These are phyloP conservation scores for Solanum virginianum DNA, from an alignment of 257 asterid genomes.

Conservation along the genomic window DNA sequence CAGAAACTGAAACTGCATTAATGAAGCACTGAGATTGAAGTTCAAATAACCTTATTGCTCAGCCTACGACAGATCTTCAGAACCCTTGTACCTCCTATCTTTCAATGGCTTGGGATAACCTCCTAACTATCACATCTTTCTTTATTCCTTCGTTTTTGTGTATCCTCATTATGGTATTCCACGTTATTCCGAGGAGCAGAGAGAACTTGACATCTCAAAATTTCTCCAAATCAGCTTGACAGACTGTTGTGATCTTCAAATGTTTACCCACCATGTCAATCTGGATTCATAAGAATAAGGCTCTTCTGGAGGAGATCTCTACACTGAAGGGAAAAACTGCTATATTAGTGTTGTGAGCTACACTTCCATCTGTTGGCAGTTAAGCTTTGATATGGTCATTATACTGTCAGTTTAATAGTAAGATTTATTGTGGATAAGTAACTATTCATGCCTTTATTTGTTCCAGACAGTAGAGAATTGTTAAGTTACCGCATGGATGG, in stretches of 20 bases:
- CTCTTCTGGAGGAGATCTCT: neutral
- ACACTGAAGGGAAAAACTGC: neutral
- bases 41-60: slow-evolving; percentile 2
- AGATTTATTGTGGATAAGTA: neutral
- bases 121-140: neutral
- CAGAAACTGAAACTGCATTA: slow-evolving; percentile 92
- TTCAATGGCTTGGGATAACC: neutral
- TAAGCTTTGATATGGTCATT: neutral
- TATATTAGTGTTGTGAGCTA: neutral
- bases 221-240: neutral
- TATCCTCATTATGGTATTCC: neutral
- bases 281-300: neutral
- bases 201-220: neutral
- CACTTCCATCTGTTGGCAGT: neutral
- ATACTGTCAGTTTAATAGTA: neutral
- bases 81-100: neutral
- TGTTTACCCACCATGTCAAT: neutral
- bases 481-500: neutral
- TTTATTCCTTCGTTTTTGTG: neutral
- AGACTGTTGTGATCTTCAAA: neutral
- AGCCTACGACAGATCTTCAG: neutral
- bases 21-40: slow-evolving; percentile 59
- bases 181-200: neutral
- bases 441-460: neutral
- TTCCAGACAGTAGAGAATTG: neutral